Percentiles rank a stretch among this genome's conserved stretches.
Conservation (phyloP, 805 yeast genomes). For the Starmerella apicola region DNA sequence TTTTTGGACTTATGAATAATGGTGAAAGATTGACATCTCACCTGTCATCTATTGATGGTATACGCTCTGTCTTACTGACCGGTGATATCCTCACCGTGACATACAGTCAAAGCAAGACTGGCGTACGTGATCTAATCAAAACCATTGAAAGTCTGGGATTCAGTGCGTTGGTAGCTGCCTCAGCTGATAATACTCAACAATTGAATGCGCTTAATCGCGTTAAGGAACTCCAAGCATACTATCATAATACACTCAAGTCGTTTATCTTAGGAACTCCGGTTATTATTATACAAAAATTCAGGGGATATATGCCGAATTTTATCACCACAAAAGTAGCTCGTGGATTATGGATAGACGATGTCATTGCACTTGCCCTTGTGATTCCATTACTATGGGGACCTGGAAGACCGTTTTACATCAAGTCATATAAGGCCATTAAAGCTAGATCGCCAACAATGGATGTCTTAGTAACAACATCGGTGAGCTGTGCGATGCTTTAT, state of each 20-base stretch:
- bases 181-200: constrained; percentile 53
- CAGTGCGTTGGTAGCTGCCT: constrained; percentile 37
- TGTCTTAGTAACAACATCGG: constrained; percentile 71
- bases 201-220: constrained; percentile 52
- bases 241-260: constrained; percentile 39
- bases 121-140: constrained; percentile 55
- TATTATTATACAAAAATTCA: constrained; percentile 33
- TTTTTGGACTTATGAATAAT: not conserved
- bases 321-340: constrained; percentile 33
- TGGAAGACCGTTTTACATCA: constrained; percentile 56
- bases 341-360: constrained; percentile 55
- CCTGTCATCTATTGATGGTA: constrained; percentile 40
- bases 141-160: constrained; percentile 42
- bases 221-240: constrained; percentile 67
- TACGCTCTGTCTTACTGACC: constrained; percentile 38
- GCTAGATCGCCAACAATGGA: constrained; percentile 85
- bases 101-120: constrained; percentile 35
- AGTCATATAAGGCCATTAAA: constrained; percentile 50
- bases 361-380: constrained; percentile 47
- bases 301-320: constrained; percentile 26
- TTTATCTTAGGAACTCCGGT: constrained; percentile 53
- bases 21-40: constrained; percentile 35
- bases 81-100: constrained; percentile 28
- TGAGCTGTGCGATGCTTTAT: constrained; percentile 62
- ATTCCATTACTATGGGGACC: constrained; percentile 51